A percentile compares a stretch with the other conserved stretches of the same genome.
Evolutionary conservation across 2,329 filamentous ascomycete genomes (phyloP).

Genomic region (Zalaria sp.): DNA sequence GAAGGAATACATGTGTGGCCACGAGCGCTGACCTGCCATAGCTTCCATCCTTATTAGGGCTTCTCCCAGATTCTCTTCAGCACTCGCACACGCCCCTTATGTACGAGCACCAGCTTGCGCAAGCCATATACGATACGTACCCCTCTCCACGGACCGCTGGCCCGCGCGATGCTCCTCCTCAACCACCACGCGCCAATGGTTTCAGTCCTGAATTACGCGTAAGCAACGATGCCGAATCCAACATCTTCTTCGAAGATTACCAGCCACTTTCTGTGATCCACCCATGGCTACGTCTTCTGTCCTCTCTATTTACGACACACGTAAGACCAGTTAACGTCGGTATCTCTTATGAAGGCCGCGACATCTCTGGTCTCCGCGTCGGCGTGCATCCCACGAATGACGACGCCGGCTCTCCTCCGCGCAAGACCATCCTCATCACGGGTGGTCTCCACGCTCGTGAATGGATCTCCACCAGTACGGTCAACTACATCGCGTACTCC

Average conservation of each 20-base stretch:
- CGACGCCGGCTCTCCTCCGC: constrained; percentile 28
- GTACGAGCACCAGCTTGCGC: constrained; percentile 53
- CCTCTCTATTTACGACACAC: constrained; percentile 78
- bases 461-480: constrained; percentile 89
- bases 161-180: constrained; percentile 1
- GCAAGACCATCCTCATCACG: constrained; percentile 67
- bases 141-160: constrained; percentile 28
- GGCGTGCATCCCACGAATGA: constrained; percentile 44
- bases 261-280: constrained; percentile 72
- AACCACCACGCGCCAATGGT: constrained; percentile 1
- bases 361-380: constrained; percentile 69
- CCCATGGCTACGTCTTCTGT: constrained; percentile 84
- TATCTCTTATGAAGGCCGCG: constrained; percentile 73
- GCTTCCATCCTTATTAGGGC: constrained; percentile 53
- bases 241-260: constrained; percentile 85
- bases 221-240: constrained; percentile 33
- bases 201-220: constrained; percentile 15
- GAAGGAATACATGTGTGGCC: no score
- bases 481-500: constrained; percentile 81
- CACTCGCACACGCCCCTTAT: constrained; percentile 62
- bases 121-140: constrained; percentile 64
- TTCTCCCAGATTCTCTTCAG: constrained; percentile 63
- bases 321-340: constrained; percentile 64
- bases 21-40: constrained; percentile 15
- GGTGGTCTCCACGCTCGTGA: constrained; percentile 88